phyloP scores from a whole-genome alignment of 257 asterid genomes.

The Rhazya stricta region DNA sequence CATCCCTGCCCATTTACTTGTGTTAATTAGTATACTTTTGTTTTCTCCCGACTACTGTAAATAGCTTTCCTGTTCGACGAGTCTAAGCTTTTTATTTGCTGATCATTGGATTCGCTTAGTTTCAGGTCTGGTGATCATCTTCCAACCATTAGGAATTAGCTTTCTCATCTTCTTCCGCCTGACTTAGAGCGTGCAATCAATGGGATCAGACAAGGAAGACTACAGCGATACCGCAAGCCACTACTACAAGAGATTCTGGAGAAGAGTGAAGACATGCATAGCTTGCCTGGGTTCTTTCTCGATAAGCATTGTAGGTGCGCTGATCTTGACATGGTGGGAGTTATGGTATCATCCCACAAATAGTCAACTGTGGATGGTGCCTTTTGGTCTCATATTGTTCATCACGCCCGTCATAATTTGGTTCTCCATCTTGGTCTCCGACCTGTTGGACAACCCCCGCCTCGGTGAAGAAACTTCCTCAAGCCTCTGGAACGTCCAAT shows the following conservation, averaged over 20 bases:
- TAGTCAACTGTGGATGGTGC: conserved; percentile 55
- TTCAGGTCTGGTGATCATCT: too few relatives aligned
- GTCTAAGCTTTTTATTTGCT: too few relatives aligned
- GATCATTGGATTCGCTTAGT: too few relatives aligned
- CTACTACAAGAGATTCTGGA: neutral
- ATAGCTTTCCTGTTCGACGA: too few relatives aligned
- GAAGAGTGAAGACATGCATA: conserved; percentile 18
- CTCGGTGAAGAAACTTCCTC: neutral
- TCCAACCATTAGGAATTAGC: too few relatives aligned
- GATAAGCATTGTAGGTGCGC: conserved; percentile 36
- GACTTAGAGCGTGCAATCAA: neutral
- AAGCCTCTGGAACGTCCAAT: too few relatives aligned
- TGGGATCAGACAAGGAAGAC: conserved; percentile 8
- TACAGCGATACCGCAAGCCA: neutral
- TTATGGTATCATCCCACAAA: conserved; percentile 34
- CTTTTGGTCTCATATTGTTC: conserved; percentile 42
- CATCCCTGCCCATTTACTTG: too few relatives aligned
- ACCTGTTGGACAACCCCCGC: conserved; percentile 2
- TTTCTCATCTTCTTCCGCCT: neutral
- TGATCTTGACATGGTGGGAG: conserved; percentile 40
- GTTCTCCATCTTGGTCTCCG: conserved; percentile 28
- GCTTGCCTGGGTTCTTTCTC: conserved; percentile 29
- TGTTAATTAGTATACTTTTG: too few relatives aligned
- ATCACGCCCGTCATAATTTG: conserved; percentile 33
- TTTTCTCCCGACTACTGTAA: too few relatives aligned